Base-by-base conservation (phyloP, 169 alveolate genomes). In the Eimeria mitis region DNA sequence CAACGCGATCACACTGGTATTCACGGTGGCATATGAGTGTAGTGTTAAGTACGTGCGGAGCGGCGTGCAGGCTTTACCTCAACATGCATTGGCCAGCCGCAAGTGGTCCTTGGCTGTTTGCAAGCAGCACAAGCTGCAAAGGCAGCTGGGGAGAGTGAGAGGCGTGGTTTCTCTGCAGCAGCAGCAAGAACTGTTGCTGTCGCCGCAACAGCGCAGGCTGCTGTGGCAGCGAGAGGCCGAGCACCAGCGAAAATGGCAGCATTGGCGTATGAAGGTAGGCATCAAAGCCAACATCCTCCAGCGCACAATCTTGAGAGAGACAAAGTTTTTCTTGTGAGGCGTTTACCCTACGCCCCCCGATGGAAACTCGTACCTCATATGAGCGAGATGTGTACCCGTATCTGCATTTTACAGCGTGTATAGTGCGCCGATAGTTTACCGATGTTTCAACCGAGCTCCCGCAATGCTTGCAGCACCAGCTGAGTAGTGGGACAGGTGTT, bases 171-270 rank as follows among this genome's bases (percentile, higher is more conserved):
- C 31, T 59, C 42, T 63, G 65, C 75, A 37, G 9, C 90, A 56
- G 75, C 81, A 42, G 49, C 79, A 63, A 23, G 79, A 79, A 25
- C 81, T 56, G 81, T 40, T 87, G 83, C 81, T 87, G 65, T 49
- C 52, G 37, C 92, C 44, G 59, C 92, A 59, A 23, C 92, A 87
- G 71, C 92, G 92, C 68, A 81, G 92, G 34, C 52, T 87, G 65
- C 28, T 44, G 47, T 42, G 63, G 83, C 78, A 44, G 44, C 92
- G 83, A 13, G 92, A 87, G 81, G 71, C 92, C 23, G 92, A 87
- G 81, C 83, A 87, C 19, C 92, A 87, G 81, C 52, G 81, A 37
- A 87, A 28, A 28, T 3, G 31, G 83, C 92, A 87, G 44, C 65
- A 87, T 19, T 49, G 42, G 81, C 40, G 78, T 28, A 37, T 87